Evolutionary conservation across 768 basidiomycete genomes (phyloP), one percentile per base, ranked within the genome.

Genomic region (Strobilomyces echinocephalus): DNA sequence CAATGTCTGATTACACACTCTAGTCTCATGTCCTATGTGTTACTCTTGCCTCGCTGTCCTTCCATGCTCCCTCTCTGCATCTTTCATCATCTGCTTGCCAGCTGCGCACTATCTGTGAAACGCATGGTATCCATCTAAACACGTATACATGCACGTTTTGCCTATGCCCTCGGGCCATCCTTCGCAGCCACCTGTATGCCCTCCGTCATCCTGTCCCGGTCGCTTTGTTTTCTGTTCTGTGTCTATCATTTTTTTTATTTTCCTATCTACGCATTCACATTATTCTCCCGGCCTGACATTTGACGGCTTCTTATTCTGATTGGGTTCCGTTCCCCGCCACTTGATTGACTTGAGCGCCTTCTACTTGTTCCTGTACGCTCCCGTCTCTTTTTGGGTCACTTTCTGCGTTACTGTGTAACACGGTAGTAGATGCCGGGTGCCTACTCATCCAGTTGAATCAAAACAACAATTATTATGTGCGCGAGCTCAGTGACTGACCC

Each of bases 1-100:
- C 68, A 69, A 62, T 69, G 69, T 69, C 69, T 71, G 69, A 69
- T 66, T 71, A 71, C 53, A 64, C 68, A 71, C 47, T 65, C 63
- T 69, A 66, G 65, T 57, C 58, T 59, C 69, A 69, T 71, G 69
- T 71, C 66, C 57, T 60, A 71, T 71, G 66, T 71, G 65, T 68
- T 67, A 60, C 70, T 66, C 58, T 64, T 69, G 57, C 58, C 67
- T 57, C 62, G 74, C 71, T 75, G 61, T 73, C 67, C 59, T 49
- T 56, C 58, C 60, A 71, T 73, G 71, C 71, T 67, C 34, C 64
- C 55, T 54, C 54, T 54, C 52, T 57, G 53, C 56, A 64, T 54
- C 46, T 60, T 52, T 46, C 50, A 56, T 35, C 53, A 63, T 65
- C 46, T 58, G 55, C 62, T 57, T 69, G 53, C 55, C 61, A 30